Evolutionary conservation across 129 eudicot species (phyloP).

Genomic region (Glebionis coronaria): DNA sequence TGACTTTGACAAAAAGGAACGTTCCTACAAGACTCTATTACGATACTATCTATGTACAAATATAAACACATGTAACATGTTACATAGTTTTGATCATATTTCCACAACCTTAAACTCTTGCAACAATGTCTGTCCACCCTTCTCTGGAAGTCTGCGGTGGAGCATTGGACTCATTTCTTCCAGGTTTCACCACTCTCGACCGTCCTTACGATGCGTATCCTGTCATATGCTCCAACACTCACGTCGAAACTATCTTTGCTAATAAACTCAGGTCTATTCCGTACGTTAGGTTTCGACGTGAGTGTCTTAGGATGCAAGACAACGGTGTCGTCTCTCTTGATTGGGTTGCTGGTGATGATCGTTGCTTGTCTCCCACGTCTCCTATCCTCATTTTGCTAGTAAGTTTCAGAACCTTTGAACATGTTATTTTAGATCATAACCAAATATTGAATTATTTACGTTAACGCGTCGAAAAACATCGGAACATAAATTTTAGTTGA

Average conservation of each 20-base stretch:
- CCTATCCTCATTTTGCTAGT: conserved; percentile 78
- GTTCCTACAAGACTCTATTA: too few relatives aligned
- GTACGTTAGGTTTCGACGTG: conserved; percentile 60
- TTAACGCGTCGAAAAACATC: too few relatives aligned
- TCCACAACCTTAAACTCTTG: neutral
- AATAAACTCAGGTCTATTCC: conserved; percentile 61
- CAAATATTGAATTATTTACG: too few relatives aligned
- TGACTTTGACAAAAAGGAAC: too few relatives aligned
- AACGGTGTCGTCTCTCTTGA: conserved; percentile 76
- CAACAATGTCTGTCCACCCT: conserved; percentile 43
- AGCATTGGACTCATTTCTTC: conserved; percentile 44
- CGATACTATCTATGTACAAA: too few relatives aligned
- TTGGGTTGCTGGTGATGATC: conserved; percentile 77
- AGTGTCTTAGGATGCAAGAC: conserved; percentile 71
- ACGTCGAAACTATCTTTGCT: conserved; percentile 88
- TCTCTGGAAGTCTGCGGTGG: conserved; percentile 80
- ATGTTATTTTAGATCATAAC: too few relatives aligned
- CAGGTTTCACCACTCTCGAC: conserved; percentile 49
- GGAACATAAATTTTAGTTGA: too few relatives aligned
- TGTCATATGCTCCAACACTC: conserved; percentile 54
- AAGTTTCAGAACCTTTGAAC: neutral
- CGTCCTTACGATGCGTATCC: conserved; percentile 73
- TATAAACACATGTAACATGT: too few relatives aligned
- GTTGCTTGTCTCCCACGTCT: conserved; percentile 44
- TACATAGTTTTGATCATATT: too few relatives aligned